phyloP scores from a whole-genome alignment of 306 rosid genomes.

The Inga laurina region DNA sequence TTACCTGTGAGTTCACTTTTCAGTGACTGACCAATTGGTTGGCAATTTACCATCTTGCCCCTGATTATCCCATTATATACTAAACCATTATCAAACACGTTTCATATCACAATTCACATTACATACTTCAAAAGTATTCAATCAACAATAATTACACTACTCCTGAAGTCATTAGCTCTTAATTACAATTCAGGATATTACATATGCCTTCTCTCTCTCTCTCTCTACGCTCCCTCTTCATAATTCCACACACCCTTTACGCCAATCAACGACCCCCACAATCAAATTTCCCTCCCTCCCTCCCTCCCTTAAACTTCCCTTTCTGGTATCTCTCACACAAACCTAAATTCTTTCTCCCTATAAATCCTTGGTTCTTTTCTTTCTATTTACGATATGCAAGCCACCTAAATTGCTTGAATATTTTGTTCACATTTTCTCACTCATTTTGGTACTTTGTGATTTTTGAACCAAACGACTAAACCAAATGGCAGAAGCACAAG shows the following conservation, averaged over 20 bases:
- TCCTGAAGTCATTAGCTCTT: no score
- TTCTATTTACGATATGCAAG: constrained; percentile 24
- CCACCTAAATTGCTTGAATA: not conserved
- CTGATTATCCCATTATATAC: no score
- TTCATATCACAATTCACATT: no score
- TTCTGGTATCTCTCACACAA: constrained; percentile 45
- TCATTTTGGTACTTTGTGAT: not conserved
- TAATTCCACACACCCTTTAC: constrained; percentile 43
- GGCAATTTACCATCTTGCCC: no score
- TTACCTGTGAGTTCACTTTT: no score
- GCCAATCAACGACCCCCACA: constrained; percentile 87
- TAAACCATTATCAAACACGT: no score
- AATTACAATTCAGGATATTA: no score
- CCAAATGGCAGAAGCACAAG: constrained; percentile 89
- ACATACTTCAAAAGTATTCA: no score
- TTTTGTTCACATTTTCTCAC: constrained; percentile 4
- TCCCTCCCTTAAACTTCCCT: constrained; percentile 54
- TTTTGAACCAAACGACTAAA: constrained; percentile 56
- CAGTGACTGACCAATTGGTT: no score
- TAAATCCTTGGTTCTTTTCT: constrained; percentile 30
- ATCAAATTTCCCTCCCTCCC: constrained; percentile 31
- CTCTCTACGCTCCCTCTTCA: not conserved
- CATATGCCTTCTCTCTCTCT: not conserved
- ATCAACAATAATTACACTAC: no score
- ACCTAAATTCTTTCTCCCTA: constrained; percentile 36